Evolutionary conservation across 345 rosid genomes (phyloP).

Genomic region (Odontarrhena argentea): DNA sequence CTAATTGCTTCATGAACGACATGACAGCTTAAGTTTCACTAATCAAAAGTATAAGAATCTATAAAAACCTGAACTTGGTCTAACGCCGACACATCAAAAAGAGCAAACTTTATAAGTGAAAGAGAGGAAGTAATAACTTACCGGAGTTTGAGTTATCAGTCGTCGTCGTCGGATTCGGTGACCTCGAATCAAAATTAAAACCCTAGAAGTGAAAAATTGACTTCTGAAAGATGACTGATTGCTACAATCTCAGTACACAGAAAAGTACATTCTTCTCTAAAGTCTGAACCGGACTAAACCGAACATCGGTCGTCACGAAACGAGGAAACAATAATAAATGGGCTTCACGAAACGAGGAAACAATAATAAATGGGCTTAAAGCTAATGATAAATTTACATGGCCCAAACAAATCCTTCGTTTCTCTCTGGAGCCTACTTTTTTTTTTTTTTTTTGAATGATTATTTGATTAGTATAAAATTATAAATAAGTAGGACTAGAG

Average conservation of each 20-base stretch:
- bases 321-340: too few species aligned
- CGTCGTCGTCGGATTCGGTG: slow-evolving; percentile 36
- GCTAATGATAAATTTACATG: too few species aligned
- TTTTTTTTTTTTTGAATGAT: too few species aligned
- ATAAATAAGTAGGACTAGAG: too few species aligned
- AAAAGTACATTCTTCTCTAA: slow-evolving; percentile 16
- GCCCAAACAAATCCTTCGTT: too few species aligned
- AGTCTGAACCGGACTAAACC: slow-evolving; percentile 35
- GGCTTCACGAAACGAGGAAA: neutral
- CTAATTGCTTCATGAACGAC: slow-evolving; percentile 11
- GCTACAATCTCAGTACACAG: neutral
- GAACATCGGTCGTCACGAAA: neutral
- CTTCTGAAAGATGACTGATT: slow-evolving; percentile 39
- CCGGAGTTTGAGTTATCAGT: slow-evolving; percentile 28
- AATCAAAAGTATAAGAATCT: slow-evolving; percentile 11
- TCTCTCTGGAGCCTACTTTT: too few species aligned
- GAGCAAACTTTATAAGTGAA: slow-evolving; percentile 19
- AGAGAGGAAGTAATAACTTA: slow-evolving; percentile 16
- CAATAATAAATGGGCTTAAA: too few species aligned
- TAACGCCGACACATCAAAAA: neutral
- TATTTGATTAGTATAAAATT: too few species aligned
- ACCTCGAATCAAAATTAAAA: slow-evolving; percentile 40
- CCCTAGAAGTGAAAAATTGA: slow-evolving; percentile 44
- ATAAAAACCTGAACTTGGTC: slow-evolving; percentile 22
- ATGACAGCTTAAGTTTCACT: slow-evolving; percentile 8